phyloP scores from a whole-genome alignment of 805 yeast genomes.

The Candida argentea region DNA sequence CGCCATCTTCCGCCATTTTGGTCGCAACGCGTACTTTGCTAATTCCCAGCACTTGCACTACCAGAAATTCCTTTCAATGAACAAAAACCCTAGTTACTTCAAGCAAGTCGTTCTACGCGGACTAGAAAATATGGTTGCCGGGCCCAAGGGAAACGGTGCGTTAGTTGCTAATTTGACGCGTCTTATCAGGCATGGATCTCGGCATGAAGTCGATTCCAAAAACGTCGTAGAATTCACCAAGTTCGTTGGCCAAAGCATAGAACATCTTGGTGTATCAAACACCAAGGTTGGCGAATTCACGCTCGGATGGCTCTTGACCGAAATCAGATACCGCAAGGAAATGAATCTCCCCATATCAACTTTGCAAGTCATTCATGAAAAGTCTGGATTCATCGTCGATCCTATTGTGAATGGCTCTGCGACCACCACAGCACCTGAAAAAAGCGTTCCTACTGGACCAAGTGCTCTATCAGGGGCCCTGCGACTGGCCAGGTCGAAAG shows the following conservation, averaged over 20 bases:
- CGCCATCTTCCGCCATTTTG: slow-evolving; percentile 35
- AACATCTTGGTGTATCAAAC: too few relatives aligned
- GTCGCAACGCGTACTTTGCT: slow-evolving; percentile 36
- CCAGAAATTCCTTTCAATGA: slow-evolving; percentile 23
- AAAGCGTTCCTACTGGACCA: too few relatives aligned
- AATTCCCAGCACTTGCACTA: slow-evolving; percentile 35
- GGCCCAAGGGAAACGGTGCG: slow-evolving; percentile 39
- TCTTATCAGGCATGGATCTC: slow-evolving; percentile 32
- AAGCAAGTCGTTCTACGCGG: slow-evolving; percentile 14
- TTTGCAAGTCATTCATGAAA: slow-evolving; percentile 11
- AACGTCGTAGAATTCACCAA: slow-evolving; percentile 29
- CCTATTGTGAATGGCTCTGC: too few relatives aligned
- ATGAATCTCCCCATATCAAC: slow-evolving; percentile 18
- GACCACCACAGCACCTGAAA: too few relatives aligned
- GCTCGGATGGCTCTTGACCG: too few relatives aligned
- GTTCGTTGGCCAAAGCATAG: slow-evolving; percentile 30
- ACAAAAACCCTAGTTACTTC: slow-evolving; percentile 21
- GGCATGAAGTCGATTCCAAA: slow-evolving; percentile 23
- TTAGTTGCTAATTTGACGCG: slow-evolving; percentile 38
- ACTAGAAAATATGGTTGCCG: slow-evolving; percentile 30
- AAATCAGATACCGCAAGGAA: slow-evolving; percentile 29
- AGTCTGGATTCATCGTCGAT: too few relatives aligned
- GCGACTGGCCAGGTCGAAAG: too few relatives aligned
- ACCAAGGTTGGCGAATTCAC: too few relatives aligned
- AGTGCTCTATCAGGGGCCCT: too few relatives aligned